Base-by-base conservation (phyloP, 2,329 filamentous ascomycete species). In the Fusarium begoniae region DNA sequence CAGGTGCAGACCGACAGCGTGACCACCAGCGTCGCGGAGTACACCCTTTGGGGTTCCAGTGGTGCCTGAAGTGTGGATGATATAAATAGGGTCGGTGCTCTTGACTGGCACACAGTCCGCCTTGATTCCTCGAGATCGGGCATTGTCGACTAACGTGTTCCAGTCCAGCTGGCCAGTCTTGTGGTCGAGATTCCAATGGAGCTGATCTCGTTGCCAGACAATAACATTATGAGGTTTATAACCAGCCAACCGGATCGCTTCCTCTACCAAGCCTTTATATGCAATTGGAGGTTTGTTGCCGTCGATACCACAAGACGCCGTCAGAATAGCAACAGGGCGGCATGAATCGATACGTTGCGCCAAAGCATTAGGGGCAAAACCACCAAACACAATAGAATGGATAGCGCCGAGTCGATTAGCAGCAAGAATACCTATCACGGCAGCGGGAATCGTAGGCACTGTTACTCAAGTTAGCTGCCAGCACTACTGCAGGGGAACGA, bases 391-490 rank as follows among this genome's bases (percentile, higher is more conserved):
- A 9, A 97, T 94, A 8, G 94, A 91, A 80, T 98, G 96, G 59
- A 98, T 90, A 22, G 95, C 96, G 17, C 95, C 96, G 2, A 98
- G 86, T 15, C 95, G 90, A 69, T 91, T 91, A 67, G 93, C 90
- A 30, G 96, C 95, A 8, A 98, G 89, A 73, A 96, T 94, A 15
- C 93, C 95, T 70, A 97, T 90, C n/a, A 98, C 81, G 4, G 95
- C 93, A 1, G 94, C 92, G 2, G 96, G 95, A 48, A 98, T 94
- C 95, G 98, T 98, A 62, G 95, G 95, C 95, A 98, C 92, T 94
- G n/a, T 59, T 35, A 24, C 30, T 11, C 11, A n/a, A 30, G 41
- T 70, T 43, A 66, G 41, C 26, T 54, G 44, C 20, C n/a, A 15
- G 35, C 18, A 35, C 26, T 43, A 24, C 38, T 57, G 22, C 12